phyloP scores from a whole-genome alignment of 1,284 basidiomycete genomes.

The Mycena citricolor region DNA sequence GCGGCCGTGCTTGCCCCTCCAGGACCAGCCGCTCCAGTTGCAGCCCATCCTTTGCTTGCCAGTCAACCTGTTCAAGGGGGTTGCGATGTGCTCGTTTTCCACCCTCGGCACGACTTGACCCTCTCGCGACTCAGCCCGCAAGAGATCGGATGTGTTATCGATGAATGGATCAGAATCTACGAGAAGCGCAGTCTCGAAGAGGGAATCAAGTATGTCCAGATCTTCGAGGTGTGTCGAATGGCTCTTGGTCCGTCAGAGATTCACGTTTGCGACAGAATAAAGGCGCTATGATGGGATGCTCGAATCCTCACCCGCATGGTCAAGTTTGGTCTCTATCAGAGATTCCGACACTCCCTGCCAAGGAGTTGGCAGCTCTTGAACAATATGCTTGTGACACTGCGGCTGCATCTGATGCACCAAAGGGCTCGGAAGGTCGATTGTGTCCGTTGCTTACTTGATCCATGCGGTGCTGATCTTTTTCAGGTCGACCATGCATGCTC shows the following conservation, averaged over 20 bases:
- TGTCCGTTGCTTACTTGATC: no score
- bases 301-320: conserved; percentile 94
- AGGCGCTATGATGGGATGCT: conserved; percentile 94
- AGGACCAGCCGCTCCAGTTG: conserved; percentile 43
- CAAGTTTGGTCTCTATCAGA: conserved; percentile 86
- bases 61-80: conserved; percentile 76
- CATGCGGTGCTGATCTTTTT: no score
- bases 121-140: conserved; percentile 67
- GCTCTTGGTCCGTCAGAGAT: background rate
- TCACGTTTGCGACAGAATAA: conserved; percentile 67
- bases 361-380: conserved; percentile 61
- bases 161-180: conserved; percentile 79
- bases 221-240: conserved; percentile 69
- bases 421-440: conserved; percentile 49
- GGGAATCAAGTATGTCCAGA: conserved; percentile 81
- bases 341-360: conserved; percentile 70
- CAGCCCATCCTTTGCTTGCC: conserved; percentile 65
- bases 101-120: conserved; percentile 89
- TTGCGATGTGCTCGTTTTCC: conserved; percentile 91
- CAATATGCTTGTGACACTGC: conserved; percentile 48
- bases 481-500: conserved; percentile 68
- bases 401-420: conserved; percentile 47
- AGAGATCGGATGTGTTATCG: conserved; percentile 72
- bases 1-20: conserved; percentile 75
- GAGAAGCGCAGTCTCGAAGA: conserved; percentile 57